Evolutionary conservation across 1,284 basidiomycete species (phyloP), one percentile per base, ranked within the genome.

Genomic region (Apiotrichum siamense): DNA sequence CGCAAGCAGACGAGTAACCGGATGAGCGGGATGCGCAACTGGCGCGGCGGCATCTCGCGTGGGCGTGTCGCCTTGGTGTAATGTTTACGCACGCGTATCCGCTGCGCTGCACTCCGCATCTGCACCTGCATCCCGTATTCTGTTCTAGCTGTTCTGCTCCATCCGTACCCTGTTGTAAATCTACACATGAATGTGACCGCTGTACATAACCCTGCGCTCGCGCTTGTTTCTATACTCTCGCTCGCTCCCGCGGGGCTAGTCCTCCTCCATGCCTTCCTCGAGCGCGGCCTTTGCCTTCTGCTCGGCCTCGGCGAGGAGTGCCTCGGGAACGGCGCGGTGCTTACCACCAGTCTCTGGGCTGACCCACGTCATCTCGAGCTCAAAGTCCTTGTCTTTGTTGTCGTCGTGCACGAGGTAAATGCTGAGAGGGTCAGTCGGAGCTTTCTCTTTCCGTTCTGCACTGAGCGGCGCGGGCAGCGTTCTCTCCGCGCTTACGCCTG

Each of bases 401-500:
- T 98, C 96, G 60, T 98, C 94, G 69, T 99, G 96, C 15, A 96
- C 92, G 50, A 93, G 83, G 76, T 97, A 92, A 70, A 98, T 94
- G 70, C 93, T 97, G 66, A 3, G 37, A 13, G 20, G 23, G 39
- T 52, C 40, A 52, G 50, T 24, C 25, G 9, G 12, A 2, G 25
- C 6, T 18, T 37, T 2, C 11, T 21, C n/a, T n/a, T n/a, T n/a
- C n/a, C n/a, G n/a, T n/a, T n/a, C n/a, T n/a, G n/a, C n/a, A n/a
- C n/a, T n/a, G n/a, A n/a, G n/a, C n/a, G n/a, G n/a, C n/a, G n/a
- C n/a, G n/a, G n/a, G n/a, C n/a, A n/a, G n/a, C n/a, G n/a, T n/a
- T n/a, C n/a, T n/a, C n/a, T n/a, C n/a, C n/a, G 4, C 9, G 11
- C 7, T 3, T 26, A 7, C n/a, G n/a, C n/a, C n/a, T n/a, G n/a